Evolutionary conservation across 257 asterid genomes (phyloP).

Genomic region (Gardenia jasminoides): DNA sequence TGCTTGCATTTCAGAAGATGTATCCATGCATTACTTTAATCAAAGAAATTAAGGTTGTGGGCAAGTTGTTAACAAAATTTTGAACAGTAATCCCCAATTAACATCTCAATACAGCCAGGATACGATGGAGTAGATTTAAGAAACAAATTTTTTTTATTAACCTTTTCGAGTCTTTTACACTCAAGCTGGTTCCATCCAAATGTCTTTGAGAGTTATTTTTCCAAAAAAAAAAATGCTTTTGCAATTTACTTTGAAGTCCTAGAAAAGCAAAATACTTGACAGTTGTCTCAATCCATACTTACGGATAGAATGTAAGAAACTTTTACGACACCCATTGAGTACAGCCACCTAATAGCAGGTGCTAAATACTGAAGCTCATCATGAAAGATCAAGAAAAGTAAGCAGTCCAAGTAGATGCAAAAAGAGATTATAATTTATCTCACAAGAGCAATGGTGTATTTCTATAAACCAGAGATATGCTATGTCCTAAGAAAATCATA

Average conservation of each 20-base stretch:
- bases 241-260: not conserved
- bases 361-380: not conserved
- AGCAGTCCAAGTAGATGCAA: not conserved
- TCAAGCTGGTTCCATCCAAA: not conserved
- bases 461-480: conserved; percentile 79
- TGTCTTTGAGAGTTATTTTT: not conserved
- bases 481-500: conserved; percentile 73
- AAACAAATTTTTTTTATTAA: not conserved
- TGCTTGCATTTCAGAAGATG: not conserved
- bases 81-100: not conserved
- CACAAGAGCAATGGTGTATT: conserved; percentile 72
- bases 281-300: not conserved
- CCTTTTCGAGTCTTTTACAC: not conserved
- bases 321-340: not conserved
- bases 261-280: not conserved
- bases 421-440: conserved; percentile 40
- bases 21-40: not conserved
- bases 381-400: not conserved
- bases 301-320: too few species aligned
- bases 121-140: not conserved
- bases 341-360: not conserved
- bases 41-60: not conserved
- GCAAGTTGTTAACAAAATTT: not conserved
- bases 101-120: not conserved
- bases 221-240: too few species aligned